A percentile compares a stretch with the other conserved stretches of the same genome.
phyloP scores from a whole-genome alignment of 768 basidiomycete species.

The Pulveroboletus sp. region DNA sequence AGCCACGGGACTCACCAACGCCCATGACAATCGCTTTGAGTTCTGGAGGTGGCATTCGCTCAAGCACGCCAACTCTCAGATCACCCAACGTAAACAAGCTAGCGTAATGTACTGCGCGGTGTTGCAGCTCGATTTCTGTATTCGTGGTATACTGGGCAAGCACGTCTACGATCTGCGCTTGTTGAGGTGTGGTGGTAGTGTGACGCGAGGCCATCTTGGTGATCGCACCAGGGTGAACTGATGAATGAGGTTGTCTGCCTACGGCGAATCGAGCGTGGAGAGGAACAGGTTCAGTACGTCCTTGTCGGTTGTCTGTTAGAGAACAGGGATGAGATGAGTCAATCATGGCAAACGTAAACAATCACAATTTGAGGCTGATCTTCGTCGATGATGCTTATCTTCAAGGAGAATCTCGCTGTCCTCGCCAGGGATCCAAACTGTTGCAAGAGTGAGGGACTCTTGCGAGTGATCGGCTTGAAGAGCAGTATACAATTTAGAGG shows the following conservation, averaged over 20 bases:
- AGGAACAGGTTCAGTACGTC: constrained; percentile 85
- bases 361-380: constrained; percentile 68
- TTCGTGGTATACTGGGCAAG: constrained; percentile 81
- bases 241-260: constrained; percentile 84
- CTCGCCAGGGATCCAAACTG: constrained; percentile 96
- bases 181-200: constrained; percentile 60
- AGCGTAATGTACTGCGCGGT: constrained; percentile 93
- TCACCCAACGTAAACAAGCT: constrained; percentile 76
- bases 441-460: constrained; percentile 88
- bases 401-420: constrained; percentile 89
- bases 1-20: constrained; percentile 51
- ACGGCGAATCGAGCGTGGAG: constrained; percentile 88
- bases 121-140: constrained; percentile 92
- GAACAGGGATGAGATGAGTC: not conserved
- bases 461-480: constrained; percentile 91
- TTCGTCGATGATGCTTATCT: constrained; percentile 74
- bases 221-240: constrained; percentile 90
- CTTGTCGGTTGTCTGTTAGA: constrained; percentile 63
- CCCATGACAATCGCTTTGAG: constrained; percentile 96
- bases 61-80: constrained; percentile 79
- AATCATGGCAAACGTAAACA: not conserved
- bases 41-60: constrained; percentile 99
- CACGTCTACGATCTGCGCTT: constrained; percentile 74
- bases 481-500: constrained; percentile 85
- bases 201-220: constrained; percentile 87